A percentile compares a stretch with the other conserved stretches of the same genome.
These are phyloP conservation scores for Boletus insuetus DNA, from an alignment of 768 basidiomycete genomes.

Conservation along the genomic window DNA sequence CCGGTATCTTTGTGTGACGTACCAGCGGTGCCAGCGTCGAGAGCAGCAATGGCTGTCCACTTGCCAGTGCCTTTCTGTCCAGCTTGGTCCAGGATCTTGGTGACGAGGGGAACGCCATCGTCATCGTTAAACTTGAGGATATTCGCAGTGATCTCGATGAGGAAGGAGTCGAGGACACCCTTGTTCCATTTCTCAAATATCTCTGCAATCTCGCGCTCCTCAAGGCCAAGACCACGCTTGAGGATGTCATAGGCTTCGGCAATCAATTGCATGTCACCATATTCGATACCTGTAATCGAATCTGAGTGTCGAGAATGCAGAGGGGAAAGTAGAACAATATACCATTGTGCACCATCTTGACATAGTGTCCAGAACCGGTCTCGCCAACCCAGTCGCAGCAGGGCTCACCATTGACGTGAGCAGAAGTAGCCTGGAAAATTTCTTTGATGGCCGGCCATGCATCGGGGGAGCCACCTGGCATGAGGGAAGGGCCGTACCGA, in stretches of 20 bases:
- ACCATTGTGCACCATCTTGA: conserved; percentile 99
- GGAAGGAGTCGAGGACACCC: conserved; percentile 99
- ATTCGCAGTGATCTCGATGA: conserved; percentile 97
- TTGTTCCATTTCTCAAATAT: conserved; percentile 97
- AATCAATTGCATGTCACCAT: conserved; percentile 99
- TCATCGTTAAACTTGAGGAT: conserved; percentile 97
- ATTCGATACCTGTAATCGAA: conserved; percentile 81
- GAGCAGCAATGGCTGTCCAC: conserved; percentile 97
- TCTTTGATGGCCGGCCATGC: conserved; percentile 98
- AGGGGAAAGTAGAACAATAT: conserved; percentile 17
- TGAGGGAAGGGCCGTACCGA: conserved; percentile 93
- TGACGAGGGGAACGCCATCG: conserved; percentile 87
- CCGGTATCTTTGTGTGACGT: conserved; percentile 22
- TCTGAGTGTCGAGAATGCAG: conserved; percentile 4
- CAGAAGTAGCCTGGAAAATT: conserved; percentile 98
- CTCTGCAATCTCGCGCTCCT: conserved; percentile 87
- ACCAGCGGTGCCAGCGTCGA: conserved; percentile 90
- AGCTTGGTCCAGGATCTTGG: conserved; percentile 93
- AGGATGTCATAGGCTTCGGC: conserved; percentile 99
- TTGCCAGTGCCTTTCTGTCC: conserved; percentile 99
- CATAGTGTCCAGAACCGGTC: conserved; percentile 94
- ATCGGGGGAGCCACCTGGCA: conserved; percentile 93
- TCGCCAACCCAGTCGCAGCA: conserved; percentile 99
- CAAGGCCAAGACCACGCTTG: conserved; percentile 88
- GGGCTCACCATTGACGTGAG: conserved; percentile 91